Evolutionary conservation across 2,329 filamentous ascomycete genomes (phyloP).

Genomic region (Scytalidium sp.): DNA sequence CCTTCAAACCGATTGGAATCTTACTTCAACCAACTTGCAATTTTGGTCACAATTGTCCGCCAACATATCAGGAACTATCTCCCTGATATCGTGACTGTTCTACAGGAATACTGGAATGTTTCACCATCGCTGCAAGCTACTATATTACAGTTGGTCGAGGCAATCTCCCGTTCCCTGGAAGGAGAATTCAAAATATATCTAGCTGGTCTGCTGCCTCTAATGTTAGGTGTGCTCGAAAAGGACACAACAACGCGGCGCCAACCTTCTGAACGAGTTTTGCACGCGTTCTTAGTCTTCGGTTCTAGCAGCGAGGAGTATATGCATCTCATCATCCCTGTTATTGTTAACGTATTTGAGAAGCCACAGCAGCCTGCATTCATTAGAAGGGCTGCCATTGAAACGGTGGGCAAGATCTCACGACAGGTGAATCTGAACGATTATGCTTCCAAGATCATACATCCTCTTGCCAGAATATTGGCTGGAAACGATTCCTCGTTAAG

Average conservation of each 20-base stretch:
- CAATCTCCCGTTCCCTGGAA: constrained; percentile 88
- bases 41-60: constrained; percentile 89
- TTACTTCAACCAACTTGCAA: constrained; percentile 95
- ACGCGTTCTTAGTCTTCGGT: constrained; percentile 94
- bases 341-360: constrained; percentile 92
- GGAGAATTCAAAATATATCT: constrained; percentile 98
- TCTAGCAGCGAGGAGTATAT: constrained; percentile 97
- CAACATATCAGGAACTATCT: constrained; percentile 94
- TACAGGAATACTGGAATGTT: constrained; percentile 87
- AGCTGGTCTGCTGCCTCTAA: constrained; percentile 81
- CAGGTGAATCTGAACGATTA: constrained; percentile 98
- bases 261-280: constrained; percentile 85
- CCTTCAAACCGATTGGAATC: constrained; percentile 78
- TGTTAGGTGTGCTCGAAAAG: constrained; percentile 91
- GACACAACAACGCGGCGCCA: constrained; percentile 73
- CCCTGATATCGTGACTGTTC: constrained; percentile 78
- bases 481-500: constrained; percentile 71
- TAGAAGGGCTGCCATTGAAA: constrained; percentile 88
- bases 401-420: constrained; percentile 87
- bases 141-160: constrained; percentile 87
- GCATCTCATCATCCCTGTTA: constrained; percentile 95
- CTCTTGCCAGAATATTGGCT: constrained; percentile 77
- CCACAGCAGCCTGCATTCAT: constrained; percentile 75
- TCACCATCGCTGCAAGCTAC: constrained; percentile 82
- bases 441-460: constrained; percentile 93